Base-by-base conservation (phyloP, 352 stramenopile genomes). In the Globisporangium yorkense region DNA sequence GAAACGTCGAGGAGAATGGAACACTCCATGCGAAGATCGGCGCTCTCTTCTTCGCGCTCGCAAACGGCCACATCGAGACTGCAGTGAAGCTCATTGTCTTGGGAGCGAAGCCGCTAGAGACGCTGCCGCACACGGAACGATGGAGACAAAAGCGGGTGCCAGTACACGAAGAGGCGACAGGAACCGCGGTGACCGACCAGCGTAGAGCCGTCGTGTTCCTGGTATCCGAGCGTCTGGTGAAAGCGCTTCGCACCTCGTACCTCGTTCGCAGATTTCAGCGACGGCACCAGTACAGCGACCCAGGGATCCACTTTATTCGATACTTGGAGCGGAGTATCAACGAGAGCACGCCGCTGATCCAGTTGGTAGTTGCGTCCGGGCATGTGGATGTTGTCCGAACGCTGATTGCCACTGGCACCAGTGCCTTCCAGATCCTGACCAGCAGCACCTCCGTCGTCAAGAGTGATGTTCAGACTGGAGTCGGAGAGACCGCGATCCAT, bases 1-100 rank as follows among this genome's bases (percentile, higher is more conserved):
- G 7, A 5, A 40, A 4, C 6, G 31, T 16, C 7, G 29, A 16
- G 33, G 27, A 39, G n/a, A 12, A 29, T 37, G 44, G 24, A 2
- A 57, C 43, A 15, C 35, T 70, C 16, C 54, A 53, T 52, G 46
- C 56, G 37, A 57, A 71, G 15, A 56, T 50, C 35, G 75, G 75
- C 2, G 61, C 75, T 20, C 48, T 88, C 16, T 84, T 67, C 55
- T 88, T 75, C 45, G 72, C 78, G 12, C 71, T 88, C 9, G 68
- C 73, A 13, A 59, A 85, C 43, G 78, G 78, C 1, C 75, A 88
- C 44, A 50, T 68, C 8, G 57, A 87, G 41, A 88, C 78, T 13
- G 75, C 74, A 54, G 65, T 72, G 20, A 80, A 80, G 35, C 65
- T 88, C 20, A 57, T 88, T 8, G 78, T 87, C 7, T 45, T 88